phyloP scores from a whole-genome alignment of 2,329 filamentous ascomycete genomes.

The Cladosporium sp. region DNA sequence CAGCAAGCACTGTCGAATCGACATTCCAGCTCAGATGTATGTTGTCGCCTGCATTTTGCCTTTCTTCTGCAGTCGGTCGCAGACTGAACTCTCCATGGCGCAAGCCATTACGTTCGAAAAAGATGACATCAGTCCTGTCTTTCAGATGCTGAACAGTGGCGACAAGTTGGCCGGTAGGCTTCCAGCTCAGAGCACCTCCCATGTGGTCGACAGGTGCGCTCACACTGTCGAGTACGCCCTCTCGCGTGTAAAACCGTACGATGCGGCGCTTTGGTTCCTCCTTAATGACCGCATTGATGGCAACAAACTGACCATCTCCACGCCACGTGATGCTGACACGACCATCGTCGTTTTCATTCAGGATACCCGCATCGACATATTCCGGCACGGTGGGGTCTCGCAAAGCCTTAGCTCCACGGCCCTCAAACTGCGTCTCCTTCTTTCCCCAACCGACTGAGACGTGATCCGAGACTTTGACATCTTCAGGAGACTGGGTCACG shows the following conservation, averaged over 20 bases:
- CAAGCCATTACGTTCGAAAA: conserved; percentile 96
- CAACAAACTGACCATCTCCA: conserved; percentile 88
- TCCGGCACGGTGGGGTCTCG: conserved; percentile 94
- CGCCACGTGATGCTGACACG: conserved; percentile 81
- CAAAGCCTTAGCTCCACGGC: conserved; percentile 70
- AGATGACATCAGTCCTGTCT: conserved; percentile 76
- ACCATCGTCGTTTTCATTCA: conserved; percentile 73
- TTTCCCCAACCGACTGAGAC: conserved; percentile 94
- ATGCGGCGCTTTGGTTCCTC: conserved; percentile 69
- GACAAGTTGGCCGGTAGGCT: conserved; percentile 85
- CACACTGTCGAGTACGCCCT: conserved; percentile 86
- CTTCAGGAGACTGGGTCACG: conserved; percentile 67
- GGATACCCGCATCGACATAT: conserved; percentile 77
- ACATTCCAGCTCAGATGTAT: conserved; percentile 82
- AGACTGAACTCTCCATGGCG: conserved; percentile 94
- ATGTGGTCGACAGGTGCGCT: conserved; percentile 92
- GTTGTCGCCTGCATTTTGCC: conserved; percentile 54
- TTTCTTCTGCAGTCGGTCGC: conserved; percentile 61
- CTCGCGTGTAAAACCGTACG: conserved; percentile 85
- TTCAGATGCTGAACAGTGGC: conserved; percentile 76
- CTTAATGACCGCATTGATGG: conserved; percentile 78
- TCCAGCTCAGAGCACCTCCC: conserved; percentile 86
- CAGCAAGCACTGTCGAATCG: conserved; percentile 86
- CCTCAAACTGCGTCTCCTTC: conserved; percentile 96
- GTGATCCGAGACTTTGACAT: conserved; percentile 89